Base-by-base conservation (phyloP, 441 rosid genomes). In the Adansonia madagascariensis region DNA sequence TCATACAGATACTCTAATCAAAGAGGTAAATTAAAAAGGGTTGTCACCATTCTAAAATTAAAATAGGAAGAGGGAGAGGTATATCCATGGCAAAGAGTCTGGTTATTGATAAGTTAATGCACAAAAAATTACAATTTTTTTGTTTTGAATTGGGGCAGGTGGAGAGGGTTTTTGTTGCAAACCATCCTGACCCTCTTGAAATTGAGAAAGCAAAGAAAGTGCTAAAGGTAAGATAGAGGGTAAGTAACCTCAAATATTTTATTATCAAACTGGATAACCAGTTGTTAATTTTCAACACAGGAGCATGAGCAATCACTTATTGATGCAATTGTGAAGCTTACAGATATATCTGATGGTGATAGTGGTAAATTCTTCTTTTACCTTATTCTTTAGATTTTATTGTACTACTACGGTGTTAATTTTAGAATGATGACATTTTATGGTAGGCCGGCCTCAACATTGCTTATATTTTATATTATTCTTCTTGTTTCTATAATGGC, bases 261-360 rank as follows among this genome's bases (percentile, higher is more conserved):
- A 60, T 6, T 43, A 31, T 65, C 50, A 66, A 64, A n/a, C 15
- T 71, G 71, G 18, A 18, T 35, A 20, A 62, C 27, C 63, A 15
- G 73, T 75, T 27, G 59, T n/a, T 43, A 6, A n/a, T 63, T 75
- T 75, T 77, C 50, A 64, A 71, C 74, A 66, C 81, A 91, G 94
- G 92, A 91, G 75, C 94, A 91, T 70, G 94, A 91, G 70, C 85
- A 85, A 80, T 88, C 91, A 8, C 86, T 91, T 46, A 77, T 84
- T 43, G 90, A 79, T 69, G 94, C 91, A 57, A 88, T 91, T 49
- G 83, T 91, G 18, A 87, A 81, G 84, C 89, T 91, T 65, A 87
- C 82, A 75, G 91, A 86, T 52, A 83, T 86, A 67, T 89, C 91
- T 11, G 94, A 89, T 81, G 92, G 91, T 63, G 92, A 89, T 85